These are phyloP conservation scores for Penicillium soppii DNA, from an alignment of 495 filamentous ascomycete genomes.

Conservation along the genomic window DNA sequence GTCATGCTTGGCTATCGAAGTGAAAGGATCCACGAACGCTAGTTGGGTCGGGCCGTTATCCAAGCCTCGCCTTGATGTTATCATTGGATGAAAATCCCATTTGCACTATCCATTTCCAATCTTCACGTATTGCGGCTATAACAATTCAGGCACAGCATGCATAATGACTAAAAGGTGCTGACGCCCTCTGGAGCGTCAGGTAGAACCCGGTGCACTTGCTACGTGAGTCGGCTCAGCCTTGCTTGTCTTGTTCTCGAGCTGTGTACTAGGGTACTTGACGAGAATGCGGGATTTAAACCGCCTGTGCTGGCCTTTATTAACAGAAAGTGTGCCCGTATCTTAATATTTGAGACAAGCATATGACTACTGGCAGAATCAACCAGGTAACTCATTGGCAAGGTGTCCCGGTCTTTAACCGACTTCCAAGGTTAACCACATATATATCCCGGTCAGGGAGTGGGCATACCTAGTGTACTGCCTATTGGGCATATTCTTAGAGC, in stretches of 20 bases:
- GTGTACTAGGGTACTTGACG: neutral
- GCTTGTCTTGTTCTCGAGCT: neutral
- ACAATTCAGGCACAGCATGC: neutral
- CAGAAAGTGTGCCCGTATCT: neutral
- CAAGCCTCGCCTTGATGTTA: neutral
- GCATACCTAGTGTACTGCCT: too few relatives aligned
- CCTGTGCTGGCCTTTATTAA: neutral
- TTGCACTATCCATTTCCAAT: neutral
- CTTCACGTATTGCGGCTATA: neutral
- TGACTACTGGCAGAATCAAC: constrained; percentile 72
- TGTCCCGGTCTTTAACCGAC: too few relatives aligned
- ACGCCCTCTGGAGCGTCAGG: neutral
- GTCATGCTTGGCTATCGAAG: neutral
- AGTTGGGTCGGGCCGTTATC: neutral
- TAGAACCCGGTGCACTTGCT: neutral
- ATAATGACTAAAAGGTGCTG: neutral
- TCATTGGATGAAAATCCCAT: neutral
- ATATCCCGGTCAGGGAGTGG: too few relatives aligned
- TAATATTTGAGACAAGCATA: constrained; percentile 75
- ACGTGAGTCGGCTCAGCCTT: neutral
- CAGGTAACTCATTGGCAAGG: constrained; percentile 49
- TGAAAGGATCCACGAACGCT: too few relatives aligned
- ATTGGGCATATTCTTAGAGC: too few relatives aligned
- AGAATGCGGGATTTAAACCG: neutral
- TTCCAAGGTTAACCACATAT: too few relatives aligned